Percentiles rank a stretch among this genome's conserved stretches.
These are phyloP conservation scores for Eucalyptus urophylla DNA, from an alignment of 345 rosid species.

Conservation along the genomic window DNA sequence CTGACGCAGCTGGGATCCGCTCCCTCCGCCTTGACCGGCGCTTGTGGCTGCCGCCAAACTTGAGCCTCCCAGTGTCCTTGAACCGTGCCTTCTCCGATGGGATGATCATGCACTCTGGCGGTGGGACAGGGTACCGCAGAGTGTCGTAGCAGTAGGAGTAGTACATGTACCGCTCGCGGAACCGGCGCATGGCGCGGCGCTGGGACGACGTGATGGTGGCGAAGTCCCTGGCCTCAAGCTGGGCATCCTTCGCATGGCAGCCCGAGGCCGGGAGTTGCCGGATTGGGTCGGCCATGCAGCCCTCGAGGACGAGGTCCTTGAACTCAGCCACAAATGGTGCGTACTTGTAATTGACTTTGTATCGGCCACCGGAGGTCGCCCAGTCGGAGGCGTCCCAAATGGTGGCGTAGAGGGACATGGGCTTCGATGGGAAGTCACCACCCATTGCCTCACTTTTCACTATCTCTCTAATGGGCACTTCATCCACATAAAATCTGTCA, in stretches of 20 bases:
- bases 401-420: conserved; percentile 86
- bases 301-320: conserved; percentile 52
- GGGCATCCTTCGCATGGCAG: conserved; percentile 11
- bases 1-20: not conserved
- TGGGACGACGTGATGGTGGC: conserved; percentile 16
- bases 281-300: conserved; percentile 61
- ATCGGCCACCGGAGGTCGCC: conserved; percentile 87
- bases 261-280: conserved; percentile 13
- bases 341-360: conserved; percentile 65
- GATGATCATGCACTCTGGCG: conserved; percentile 59
- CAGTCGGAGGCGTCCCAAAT: conserved; percentile 97
- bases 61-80: conserved; percentile 56
- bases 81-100: conserved; percentile 43
- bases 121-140: conserved; percentile 37
- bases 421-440: conserved; percentile 74
- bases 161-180: conserved; percentile 67
- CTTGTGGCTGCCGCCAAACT: conserved; percentile 36
- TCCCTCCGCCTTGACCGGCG: not conserved
- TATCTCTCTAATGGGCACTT: conserved; percentile 78
- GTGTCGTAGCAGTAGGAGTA: conserved; percentile 84
- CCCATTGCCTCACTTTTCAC: conserved; percentile 57
- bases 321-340: conserved; percentile 76
- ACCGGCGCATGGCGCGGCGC: conserved; percentile 46
- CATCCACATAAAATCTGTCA: conserved; percentile 79
- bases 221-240: conserved; percentile 24